Evolutionary conservation across 2,329 filamentous ascomycete species (phyloP).

Genomic region (Nigrospora sphaerica): DNA sequence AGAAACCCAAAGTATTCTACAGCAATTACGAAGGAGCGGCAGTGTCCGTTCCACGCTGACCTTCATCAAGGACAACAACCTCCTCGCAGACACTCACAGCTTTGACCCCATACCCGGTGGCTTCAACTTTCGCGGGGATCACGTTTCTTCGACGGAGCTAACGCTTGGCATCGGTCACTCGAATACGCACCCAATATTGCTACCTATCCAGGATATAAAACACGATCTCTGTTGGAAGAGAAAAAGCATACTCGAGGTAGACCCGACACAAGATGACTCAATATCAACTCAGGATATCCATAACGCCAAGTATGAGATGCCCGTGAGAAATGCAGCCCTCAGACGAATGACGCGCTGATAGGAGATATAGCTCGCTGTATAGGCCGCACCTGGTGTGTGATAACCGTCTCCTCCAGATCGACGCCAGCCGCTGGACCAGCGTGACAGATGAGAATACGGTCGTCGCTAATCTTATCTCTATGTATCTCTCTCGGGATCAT

Average conservation of each 20-base stretch:
- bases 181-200: not conserved
- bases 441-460: not conserved
- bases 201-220: not conserved
- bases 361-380: no score
- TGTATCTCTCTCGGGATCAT: constrained; percentile 2
- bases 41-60: not conserved
- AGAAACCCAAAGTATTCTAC: constrained; percentile 1
- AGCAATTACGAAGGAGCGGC: not conserved
- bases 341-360: no score
- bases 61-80: constrained; percentile 1
- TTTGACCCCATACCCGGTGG: not conserved
- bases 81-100: not conserved
- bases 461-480: constrained; percentile 1
- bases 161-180: constrained; percentile 1
- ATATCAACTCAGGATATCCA: not conserved
- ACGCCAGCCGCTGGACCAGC: not conserved
- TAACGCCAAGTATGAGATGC: constrained; percentile 1
- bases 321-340: no score
- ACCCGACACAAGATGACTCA: not conserved
- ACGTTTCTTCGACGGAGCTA: not conserved
- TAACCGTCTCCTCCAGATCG: no score
- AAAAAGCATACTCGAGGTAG: not conserved
- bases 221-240: not conserved
- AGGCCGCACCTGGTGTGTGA: no score
- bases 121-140: not conserved